These are phyloP conservation scores for Botryosphaeria agaves DNA, from an alignment of 2,329 filamentous ascomycete species.

Conservation along the genomic window DNA sequence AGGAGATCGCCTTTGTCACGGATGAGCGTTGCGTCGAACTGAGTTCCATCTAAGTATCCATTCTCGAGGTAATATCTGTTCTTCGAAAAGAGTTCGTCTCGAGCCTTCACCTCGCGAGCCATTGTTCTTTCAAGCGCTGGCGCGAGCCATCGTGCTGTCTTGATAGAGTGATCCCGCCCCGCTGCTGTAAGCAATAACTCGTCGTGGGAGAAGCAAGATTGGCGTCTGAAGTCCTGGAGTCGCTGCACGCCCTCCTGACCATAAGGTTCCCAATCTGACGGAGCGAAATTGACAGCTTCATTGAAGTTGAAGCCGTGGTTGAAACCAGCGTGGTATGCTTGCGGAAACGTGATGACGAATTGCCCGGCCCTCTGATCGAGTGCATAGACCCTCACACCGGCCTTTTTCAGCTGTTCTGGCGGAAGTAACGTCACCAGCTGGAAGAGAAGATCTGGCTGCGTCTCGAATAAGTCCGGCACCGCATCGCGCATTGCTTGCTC, in stretches of 20 bases:
- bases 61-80: conserved; percentile 29
- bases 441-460: conserved; percentile 88
- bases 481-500: conserved; percentile 90
- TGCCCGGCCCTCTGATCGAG: conserved; percentile 93
- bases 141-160: conserved; percentile 86
- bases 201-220: conserved; percentile 95
- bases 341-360: conserved; percentile 90
- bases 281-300: conserved; percentile 95
- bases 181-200: conserved; percentile 86
- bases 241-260: conserved; percentile 75
- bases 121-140: conserved; percentile 70
- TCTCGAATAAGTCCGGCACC: conserved; percentile 91
- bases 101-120: conserved; percentile 51
- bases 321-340: conserved; percentile 94
- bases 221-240: conserved; percentile 70
- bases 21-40: conserved; percentile 14
- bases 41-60: too few species aligned
- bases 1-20: conserved; percentile 50
- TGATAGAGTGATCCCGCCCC: conserved; percentile 60
- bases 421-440: conserved; percentile 93
- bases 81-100: conserved; percentile 49
- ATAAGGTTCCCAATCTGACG: conserved; percentile 85
- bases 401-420: conserved; percentile 82
- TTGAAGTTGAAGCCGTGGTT: conserved; percentile 99
- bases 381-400: conserved; percentile 82